Conservation (phyloP, 768 basidiomycete genomes). For the Suillus bovinus region DNA sequence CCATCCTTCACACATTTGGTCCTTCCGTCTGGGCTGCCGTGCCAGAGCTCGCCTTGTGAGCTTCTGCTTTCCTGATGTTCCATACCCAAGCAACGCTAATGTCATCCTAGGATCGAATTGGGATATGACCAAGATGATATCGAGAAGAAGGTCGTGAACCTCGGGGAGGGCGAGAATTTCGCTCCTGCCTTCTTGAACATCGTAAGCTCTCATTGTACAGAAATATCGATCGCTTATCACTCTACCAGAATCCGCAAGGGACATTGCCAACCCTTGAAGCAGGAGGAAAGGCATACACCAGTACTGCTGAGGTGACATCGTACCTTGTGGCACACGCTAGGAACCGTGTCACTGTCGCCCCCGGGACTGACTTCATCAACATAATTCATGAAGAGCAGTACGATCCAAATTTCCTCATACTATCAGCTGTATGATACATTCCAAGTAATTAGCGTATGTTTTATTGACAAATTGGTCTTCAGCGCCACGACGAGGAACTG, state of each 20-base stretch:
- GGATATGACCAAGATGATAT: conserved; percentile 39
- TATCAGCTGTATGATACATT: conserved; percentile 36
- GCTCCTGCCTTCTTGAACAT: conserved; percentile 44
- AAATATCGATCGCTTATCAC: neutral
- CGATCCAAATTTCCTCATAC: conserved; percentile 54
- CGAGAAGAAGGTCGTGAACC: conserved; percentile 39
- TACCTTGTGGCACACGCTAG: conserved; percentile 43
- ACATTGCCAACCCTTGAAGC: conserved; percentile 45
- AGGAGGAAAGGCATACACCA: conserved; percentile 38
- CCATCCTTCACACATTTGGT: conserved; percentile 37
- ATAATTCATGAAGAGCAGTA: conserved; percentile 45
- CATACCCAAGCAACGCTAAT: neutral
- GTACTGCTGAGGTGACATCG: conserved; percentile 41
- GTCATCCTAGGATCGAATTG: conserved; percentile 40
- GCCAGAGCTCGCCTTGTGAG: conserved; percentile 44
- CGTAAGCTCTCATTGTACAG: conserved; percentile 20
- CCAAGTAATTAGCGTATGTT: neutral
- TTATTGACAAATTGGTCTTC: conserved; percentile 6
- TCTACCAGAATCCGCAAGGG: conserved; percentile 41
- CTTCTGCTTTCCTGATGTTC: neutral
- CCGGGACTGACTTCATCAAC: conserved; percentile 36
- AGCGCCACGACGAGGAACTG: conserved; percentile 51
- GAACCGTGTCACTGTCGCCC: conserved; percentile 28
- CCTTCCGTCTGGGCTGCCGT: conserved; percentile 43
- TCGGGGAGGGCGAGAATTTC: conserved; percentile 50